Conservation (phyloP, 2,329 filamentous ascomycete genomes). For the Hypoxylon sp. region DNA sequence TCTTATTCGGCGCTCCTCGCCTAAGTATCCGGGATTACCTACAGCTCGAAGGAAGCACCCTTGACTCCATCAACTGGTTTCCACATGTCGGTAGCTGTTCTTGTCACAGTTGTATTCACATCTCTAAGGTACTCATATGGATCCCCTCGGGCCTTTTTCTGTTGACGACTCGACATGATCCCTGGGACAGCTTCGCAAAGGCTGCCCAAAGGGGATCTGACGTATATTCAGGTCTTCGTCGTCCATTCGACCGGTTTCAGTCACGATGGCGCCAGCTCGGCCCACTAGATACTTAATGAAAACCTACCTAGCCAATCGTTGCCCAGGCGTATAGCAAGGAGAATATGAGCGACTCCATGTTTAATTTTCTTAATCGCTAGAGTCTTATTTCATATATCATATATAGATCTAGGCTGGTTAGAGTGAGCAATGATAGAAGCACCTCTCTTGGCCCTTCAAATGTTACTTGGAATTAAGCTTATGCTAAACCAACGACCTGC, state of each 20-base stretch:
- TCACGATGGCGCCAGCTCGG: not conserved
- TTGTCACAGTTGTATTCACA: slow-evolving; percentile 26
- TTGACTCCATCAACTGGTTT: not conserved
- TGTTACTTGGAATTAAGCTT: not conserved
- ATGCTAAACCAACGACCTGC: not conserved
- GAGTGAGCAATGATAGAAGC: slow-evolving; percentile 1
- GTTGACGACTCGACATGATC: slow-evolving; percentile 20
- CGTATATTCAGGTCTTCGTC: slow-evolving; percentile 14
- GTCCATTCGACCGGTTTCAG: not conserved
- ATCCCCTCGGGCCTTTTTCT: slow-evolving; percentile 34
- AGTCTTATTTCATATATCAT: too few relatives aligned
- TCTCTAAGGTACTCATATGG: not conserved
- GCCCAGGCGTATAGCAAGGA: not conserved
- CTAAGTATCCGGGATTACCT: not conserved
- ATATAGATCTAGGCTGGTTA: not conserved
- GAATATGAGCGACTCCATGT: not conserved
- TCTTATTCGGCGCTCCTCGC: slow-evolving; percentile 3
- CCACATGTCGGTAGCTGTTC: slow-evolving; percentile 28
- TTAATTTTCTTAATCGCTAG: not conserved
- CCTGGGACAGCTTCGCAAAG: slow-evolving; percentile 13
- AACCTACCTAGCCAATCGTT: slow-evolving; percentile 2
- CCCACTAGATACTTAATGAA: slow-evolving; percentile 6
- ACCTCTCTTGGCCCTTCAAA: not conserved
- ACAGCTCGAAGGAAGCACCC: not conserved
- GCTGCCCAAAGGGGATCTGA: not conserved